Evolutionary conservation across 495 filamentous ascomycete species (phyloP).

Genomic region (Geoglossum glabrum): DNA sequence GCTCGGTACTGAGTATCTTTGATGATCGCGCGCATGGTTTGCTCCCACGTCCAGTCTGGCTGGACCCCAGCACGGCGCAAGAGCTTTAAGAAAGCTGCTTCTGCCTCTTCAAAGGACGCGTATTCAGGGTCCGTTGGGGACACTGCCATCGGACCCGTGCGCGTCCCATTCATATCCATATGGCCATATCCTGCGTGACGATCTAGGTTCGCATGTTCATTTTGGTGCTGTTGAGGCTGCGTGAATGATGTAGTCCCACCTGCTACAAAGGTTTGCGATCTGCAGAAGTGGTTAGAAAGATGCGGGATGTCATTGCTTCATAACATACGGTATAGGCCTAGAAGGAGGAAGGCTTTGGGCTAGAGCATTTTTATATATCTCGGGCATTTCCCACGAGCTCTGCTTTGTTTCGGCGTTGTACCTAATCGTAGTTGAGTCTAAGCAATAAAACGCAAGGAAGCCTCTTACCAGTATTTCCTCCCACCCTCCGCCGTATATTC

Average conservation of each 20-base stretch:
- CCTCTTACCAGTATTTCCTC: slow-evolving; percentile 61
- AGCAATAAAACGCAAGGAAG: background rate
- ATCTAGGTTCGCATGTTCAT: slow-evolving; percentile 34
- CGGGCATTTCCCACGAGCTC: slow-evolving; percentile 90
- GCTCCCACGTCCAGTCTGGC: slow-evolving; percentile 82
- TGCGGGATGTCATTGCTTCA: slow-evolving; percentile 13
- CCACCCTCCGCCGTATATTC: slow-evolving; percentile 76
- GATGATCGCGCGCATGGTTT: slow-evolving; percentile 71
- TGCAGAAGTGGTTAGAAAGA: slow-evolving; percentile 14
- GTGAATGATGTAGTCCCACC: slow-evolving; percentile 37
- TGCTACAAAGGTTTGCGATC: slow-evolving; percentile 46
- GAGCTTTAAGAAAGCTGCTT: slow-evolving; percentile 82
- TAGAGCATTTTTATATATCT: slow-evolving; percentile 53
- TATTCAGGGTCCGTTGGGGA: slow-evolving; percentile 66
- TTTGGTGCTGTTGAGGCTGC: slow-evolving; percentile 24
- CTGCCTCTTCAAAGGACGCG: slow-evolving; percentile 69
- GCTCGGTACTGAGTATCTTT: slow-evolving; percentile 88
- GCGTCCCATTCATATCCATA: slow-evolving; percentile 33
- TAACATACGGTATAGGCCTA: slow-evolving; percentile 39
- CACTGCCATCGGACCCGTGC: slow-evolving; percentile 39
- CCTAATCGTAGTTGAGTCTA: slow-evolving; percentile 3
- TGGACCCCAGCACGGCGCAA: slow-evolving; percentile 68
- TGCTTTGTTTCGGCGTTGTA: slow-evolving; percentile 76
- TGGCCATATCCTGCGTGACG: slow-evolving; percentile 45
- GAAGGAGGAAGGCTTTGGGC: slow-evolving; percentile 31